A percentile compares a stretch with the other conserved stretches of the same genome.
phyloP scores from a whole-genome alignment of 257 asterid genomes.

The Capsicum chinense region DNA sequence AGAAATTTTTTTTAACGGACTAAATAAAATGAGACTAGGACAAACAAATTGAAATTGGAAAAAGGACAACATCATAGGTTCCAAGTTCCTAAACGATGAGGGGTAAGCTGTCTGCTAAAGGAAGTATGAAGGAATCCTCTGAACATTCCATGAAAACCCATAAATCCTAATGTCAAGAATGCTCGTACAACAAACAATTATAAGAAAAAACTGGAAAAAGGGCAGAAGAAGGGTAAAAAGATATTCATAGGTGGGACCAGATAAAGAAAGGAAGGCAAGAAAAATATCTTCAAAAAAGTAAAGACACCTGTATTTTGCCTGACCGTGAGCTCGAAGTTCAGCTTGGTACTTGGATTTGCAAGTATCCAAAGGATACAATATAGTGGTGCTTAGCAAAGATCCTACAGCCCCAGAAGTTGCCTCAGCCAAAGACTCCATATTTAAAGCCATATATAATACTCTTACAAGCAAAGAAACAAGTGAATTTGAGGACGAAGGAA shows the following conservation, averaged over 20 bases:
- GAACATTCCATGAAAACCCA: background rate
- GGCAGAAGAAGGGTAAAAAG: background rate
- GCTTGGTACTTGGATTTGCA: constrained; percentile 97
- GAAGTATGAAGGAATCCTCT: background rate
- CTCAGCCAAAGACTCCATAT: constrained; percentile 79
- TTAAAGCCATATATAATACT: constrained; percentile 33
- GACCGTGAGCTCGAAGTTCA: constrained; percentile 74
- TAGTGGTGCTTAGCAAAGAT: constrained; percentile 83
- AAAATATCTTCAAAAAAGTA: background rate
- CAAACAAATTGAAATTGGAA: too few relatives aligned
- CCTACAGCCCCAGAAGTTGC: constrained; percentile 96
- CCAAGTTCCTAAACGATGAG: background rate
- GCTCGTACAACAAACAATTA: background rate
- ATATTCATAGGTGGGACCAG: background rate
- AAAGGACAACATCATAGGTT: background rate
- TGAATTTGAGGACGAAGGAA: background rate
- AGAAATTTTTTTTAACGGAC: too few relatives aligned
- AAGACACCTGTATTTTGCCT: constrained; percentile 74
- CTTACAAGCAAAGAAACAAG: background rate
- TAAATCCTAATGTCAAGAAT: background rate
- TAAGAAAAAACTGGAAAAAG: too few relatives aligned
- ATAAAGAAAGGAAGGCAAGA: background rate
- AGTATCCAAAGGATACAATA: constrained; percentile 88
- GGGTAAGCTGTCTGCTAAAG: background rate
- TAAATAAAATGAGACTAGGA: too few relatives aligned